phyloP scores from a whole-genome alignment of 306 rosid genomes.

The Canavalia gladiata region DNA sequence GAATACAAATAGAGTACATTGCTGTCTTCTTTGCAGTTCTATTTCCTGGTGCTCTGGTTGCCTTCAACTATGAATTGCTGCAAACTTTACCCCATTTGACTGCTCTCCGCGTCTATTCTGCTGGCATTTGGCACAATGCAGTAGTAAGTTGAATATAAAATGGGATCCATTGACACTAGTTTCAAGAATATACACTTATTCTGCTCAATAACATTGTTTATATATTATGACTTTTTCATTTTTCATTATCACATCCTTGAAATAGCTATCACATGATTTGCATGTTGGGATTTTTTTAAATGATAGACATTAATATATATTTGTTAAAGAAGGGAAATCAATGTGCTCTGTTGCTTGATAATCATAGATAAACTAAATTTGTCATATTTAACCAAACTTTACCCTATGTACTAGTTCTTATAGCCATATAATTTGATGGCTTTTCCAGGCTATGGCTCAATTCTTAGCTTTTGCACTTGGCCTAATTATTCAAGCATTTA shows the following conservation, averaged over 20 bases:
- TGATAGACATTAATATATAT: neutral
- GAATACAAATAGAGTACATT: conserved; percentile 80
- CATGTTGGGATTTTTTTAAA: neutral
- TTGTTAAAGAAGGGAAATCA: conserved; percentile 7
- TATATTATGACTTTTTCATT: neutral
- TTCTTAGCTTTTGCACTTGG: neutral
- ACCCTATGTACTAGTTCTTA: too few species aligned
- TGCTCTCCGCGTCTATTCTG: conserved; percentile 81
- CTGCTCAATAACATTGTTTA: conserved; percentile 11
- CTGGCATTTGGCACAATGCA: conserved; percentile 98
- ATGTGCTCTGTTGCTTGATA: neutral
- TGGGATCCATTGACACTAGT: conserved; percentile 42
- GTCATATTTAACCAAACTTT: neutral
- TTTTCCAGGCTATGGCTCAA: neutral
- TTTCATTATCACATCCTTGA: conserved; percentile 6
- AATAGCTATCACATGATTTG: neutral
- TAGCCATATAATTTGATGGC: neutral
- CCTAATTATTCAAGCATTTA: neutral
- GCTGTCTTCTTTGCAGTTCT: conserved; percentile 78
- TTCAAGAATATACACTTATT: conserved; percentile 4
- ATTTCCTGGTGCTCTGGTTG: conserved; percentile 94
- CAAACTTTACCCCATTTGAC: conserved; percentile 61
- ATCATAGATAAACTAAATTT: neutral
- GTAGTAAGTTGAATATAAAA: conserved; percentile 64
- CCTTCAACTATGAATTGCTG: conserved; percentile 69